Evolutionary conservation across 2,329 filamentous ascomycete genomes (phyloP).

Genomic region (Botrytis medusae): DNA sequence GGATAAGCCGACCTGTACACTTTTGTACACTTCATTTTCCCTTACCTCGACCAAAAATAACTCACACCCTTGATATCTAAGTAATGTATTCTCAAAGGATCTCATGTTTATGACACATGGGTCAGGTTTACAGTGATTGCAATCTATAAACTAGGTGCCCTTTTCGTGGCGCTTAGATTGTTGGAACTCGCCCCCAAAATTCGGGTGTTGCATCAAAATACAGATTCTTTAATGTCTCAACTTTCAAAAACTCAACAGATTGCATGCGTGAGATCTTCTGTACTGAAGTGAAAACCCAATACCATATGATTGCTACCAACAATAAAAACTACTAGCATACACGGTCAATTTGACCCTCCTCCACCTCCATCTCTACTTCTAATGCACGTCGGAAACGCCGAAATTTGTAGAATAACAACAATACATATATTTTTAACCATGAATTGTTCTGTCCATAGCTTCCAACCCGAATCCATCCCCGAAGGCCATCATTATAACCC

Average conservation of each 20-base stretch:
- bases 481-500: constrained; percentile 34
- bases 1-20: neutral
- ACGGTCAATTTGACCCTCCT: constrained; percentile 36
- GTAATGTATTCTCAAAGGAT: neutral
- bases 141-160: neutral
- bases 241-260: neutral
- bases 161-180: neutral
- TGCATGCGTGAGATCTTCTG: neutral
- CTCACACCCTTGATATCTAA: neutral
- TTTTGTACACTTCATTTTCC: neutral
- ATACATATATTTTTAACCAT: constrained; percentile 39
- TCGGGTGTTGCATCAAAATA: neutral
- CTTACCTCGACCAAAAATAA: neutral
- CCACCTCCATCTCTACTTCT: constrained; percentile 37
- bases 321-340: constrained; percentile 40
- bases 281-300: constrained; percentile 24
- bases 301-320: constrained; percentile 34
- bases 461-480: constrained; percentile 27
- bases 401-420: constrained; percentile 33
- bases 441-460: constrained; percentile 28
- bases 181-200: neutral
- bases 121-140: neutral
- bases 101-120: neutral
- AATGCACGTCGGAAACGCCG: constrained; percentile 40
- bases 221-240: neutral